phyloP scores from a whole-genome alignment of 768 basidiomycete genomes.

The Paxillus rubicundulus region DNA sequence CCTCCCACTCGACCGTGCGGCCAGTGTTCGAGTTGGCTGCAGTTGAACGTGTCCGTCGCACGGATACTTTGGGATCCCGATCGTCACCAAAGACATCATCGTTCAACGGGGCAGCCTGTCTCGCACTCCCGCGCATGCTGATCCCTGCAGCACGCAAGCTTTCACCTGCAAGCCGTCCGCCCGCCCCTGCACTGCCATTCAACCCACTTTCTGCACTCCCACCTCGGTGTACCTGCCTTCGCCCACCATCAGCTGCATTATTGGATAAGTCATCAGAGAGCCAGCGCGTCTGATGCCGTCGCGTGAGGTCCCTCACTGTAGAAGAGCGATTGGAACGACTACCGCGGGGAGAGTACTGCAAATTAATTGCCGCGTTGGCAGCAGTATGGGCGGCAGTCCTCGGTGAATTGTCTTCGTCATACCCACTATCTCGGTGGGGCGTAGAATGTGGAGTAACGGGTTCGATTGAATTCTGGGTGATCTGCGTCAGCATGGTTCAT shows the following conservation, averaged over 20 bases:
- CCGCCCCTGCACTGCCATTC: constrained; percentile 39
- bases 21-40: constrained; percentile 2
- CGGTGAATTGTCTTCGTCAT: constrained; percentile 22
- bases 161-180: constrained; percentile 60
- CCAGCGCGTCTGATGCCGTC: constrained; percentile 54
- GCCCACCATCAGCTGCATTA: constrained; percentile 34
- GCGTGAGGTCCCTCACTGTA: constrained; percentile 47
- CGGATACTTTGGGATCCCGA: constrained; percentile 16
- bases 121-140: constrained; percentile 35
- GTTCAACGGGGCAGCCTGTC: constrained; percentile 25
- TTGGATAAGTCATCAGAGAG: constrained; percentile 46
- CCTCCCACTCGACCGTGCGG: constrained; percentile 25
- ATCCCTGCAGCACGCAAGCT: constrained; percentile 71
- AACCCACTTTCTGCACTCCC: constrained; percentile 73
- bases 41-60: constrained; percentile 17
- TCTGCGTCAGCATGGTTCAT: constrained; percentile 3
- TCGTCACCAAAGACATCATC: constrained; percentile 38
- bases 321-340: constrained; percentile 38
- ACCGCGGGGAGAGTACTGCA: constrained; percentile 30
- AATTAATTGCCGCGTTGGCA: constrained; percentile 15
- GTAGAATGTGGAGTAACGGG: constrained; percentile 40
- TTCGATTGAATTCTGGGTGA: constrained; percentile 31
- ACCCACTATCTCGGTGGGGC: constrained; percentile 22
- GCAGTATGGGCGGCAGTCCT: constrained; percentile 25
- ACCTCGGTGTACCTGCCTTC: constrained; percentile 54